A percentile compares a stretch with the other conserved stretches of the same genome.
Evolutionary conservation across 2,329 filamentous ascomycete species (phyloP).

Genomic region (Aureobasidium musti): DNA sequence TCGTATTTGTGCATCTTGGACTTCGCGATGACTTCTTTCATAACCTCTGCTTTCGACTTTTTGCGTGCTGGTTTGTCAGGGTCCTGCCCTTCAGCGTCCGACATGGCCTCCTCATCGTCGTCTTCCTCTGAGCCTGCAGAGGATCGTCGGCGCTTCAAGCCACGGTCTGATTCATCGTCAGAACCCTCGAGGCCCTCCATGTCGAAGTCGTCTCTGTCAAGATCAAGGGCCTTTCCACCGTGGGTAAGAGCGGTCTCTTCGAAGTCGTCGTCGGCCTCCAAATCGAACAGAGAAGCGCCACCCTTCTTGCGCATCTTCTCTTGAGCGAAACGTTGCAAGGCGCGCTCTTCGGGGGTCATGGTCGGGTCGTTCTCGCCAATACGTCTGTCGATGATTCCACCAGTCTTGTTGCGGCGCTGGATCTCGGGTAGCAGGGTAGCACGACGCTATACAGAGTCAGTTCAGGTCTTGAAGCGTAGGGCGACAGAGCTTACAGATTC

Average conservation of each 20-base stretch:
- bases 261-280: slow-evolving; percentile 74
- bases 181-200: slow-evolving; percentile 43
- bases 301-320: slow-evolving; percentile 81
- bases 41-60: slow-evolving; percentile 94
- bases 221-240: slow-evolving; percentile 66
- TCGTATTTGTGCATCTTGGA: slow-evolving; percentile 96
- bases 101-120: slow-evolving; percentile 51
- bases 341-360: slow-evolving; percentile 91
- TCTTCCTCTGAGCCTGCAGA: slow-evolving; percentile 55
- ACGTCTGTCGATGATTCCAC: slow-evolving; percentile 86
- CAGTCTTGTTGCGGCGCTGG: slow-evolving; percentile 84
- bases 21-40: slow-evolving; percentile 97
- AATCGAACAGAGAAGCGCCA: slow-evolving; percentile 79
- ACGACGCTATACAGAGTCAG: slow-evolving; percentile 59
- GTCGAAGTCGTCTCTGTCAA: slow-evolving; percentile 61
- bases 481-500: slow-evolving; percentile 62
- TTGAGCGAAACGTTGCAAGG: slow-evolving; percentile 83
- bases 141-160: slow-evolving; percentile 47
- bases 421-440: slow-evolving; percentile 87
- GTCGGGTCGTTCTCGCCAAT: slow-evolving; percentile 95
- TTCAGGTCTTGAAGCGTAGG: neutral
- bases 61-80: slow-evolving; percentile 73
- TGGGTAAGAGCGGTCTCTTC: slow-evolving; percentile 71
- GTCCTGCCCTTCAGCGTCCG: slow-evolving; percentile 45
- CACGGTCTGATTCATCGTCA: slow-evolving; percentile 44